Conservation (phyloP, 169 alveolate species). For the Eimeria acervulina region DNA sequence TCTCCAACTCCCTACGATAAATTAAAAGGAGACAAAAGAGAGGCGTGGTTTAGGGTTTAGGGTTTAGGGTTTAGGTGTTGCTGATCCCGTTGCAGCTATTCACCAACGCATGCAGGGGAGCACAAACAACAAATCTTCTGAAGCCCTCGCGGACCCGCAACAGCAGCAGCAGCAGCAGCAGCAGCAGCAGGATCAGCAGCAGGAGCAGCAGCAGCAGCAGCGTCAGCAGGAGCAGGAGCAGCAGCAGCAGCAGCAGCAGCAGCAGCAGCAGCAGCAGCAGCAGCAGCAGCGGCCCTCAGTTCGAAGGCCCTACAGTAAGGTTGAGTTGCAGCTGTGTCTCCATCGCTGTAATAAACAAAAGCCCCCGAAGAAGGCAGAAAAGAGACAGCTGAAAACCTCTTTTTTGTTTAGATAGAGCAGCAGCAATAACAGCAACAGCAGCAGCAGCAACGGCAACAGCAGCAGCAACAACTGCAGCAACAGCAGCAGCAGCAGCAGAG, state of each 20-base stretch:
- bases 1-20: too few relatives aligned
- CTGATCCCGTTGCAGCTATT: too few relatives aligned
- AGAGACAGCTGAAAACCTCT: neutral
- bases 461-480: slow-evolving; percentile 12
- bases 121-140: neutral
- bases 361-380: neutral
- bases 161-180: neutral
- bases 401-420: neutral
- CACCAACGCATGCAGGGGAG: too few relatives aligned
- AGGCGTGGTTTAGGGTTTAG: neutral
- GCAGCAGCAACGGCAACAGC: slow-evolving; percentile 12
- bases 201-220: neutral
- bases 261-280: slow-evolving; percentile 29
- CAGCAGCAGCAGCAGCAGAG: slow-evolving; percentile 33
- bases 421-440: neutral
- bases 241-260: slow-evolving; percentile 40
- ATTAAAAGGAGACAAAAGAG: too few relatives aligned
- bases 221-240: neutral
- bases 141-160: too few relatives aligned
- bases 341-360: too few relatives aligned
- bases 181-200: neutral
- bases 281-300: slow-evolving; percentile 26
- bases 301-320: too few relatives aligned
- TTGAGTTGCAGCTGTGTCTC: neutral
- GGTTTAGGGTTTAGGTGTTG: slow-evolving; percentile 5